Conservation (phyloP, 768 basidiomycete genomes). For the Boletus rex-veris region DNA sequence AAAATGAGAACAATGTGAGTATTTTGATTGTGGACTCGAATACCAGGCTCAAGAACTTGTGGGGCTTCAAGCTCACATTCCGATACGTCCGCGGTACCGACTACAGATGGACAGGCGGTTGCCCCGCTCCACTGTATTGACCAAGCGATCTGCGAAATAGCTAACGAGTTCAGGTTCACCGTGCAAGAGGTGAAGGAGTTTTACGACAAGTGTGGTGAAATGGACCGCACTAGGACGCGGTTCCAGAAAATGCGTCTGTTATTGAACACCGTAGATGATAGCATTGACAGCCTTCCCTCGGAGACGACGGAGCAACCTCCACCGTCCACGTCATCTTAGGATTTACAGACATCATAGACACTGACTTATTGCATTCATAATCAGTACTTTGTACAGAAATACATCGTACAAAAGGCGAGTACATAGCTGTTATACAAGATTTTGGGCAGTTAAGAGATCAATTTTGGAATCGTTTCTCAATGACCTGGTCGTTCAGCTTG, state of each 20-base stretch:
- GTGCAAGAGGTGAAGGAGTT: constrained; percentile 74
- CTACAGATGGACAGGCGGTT: background rate
- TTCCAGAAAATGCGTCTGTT: constrained; percentile 66
- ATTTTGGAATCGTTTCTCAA: constrained; percentile 70
- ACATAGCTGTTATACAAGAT: background rate
- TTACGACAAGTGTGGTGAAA: constrained; percentile 70
- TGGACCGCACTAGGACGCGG: constrained; percentile 58
- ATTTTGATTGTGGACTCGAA: background rate
- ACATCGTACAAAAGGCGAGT: no score
- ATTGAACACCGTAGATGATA: constrained; percentile 29
- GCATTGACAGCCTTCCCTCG: background rate
- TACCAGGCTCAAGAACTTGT: constrained; percentile 1
- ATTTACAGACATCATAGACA: no score
- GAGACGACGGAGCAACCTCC: no score
- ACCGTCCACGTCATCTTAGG: no score
- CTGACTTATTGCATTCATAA: no score
- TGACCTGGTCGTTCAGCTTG: constrained; percentile 55
- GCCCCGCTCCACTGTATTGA: constrained; percentile 59
- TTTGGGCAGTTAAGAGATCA: constrained; percentile 14
- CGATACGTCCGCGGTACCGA: constrained; percentile 3
- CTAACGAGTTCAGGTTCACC: constrained; percentile 66
- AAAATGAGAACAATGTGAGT: constrained; percentile 42
- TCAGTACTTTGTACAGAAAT: no score
- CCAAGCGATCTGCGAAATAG: constrained; percentile 61
- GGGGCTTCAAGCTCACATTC: constrained; percentile 4